Conservation (phyloP, 495 filamentous ascomycete species). For the Penicillium arizonense region DNA sequence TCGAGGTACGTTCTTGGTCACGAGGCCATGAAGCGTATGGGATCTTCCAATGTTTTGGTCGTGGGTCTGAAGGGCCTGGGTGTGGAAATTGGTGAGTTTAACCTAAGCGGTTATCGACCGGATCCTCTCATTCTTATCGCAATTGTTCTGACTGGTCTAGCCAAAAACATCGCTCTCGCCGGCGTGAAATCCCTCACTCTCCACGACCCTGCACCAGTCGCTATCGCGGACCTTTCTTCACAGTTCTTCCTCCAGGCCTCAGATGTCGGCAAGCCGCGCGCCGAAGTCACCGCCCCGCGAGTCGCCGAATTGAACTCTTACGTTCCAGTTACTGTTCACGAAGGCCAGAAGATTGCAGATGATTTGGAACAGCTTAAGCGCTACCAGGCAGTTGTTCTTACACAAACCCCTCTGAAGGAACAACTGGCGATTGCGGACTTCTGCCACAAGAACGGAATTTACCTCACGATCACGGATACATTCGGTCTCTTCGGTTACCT, state of each 20-base stretch:
- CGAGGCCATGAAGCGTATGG: slow-evolving; percentile 99
- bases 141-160: slow-evolving; percentile 34
- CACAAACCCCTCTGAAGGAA: slow-evolving; percentile 72
- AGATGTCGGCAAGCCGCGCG: slow-evolving; percentile 91
- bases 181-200: slow-evolving; percentile 89
- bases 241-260: slow-evolving; percentile 91
- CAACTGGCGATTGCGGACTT: slow-evolving; percentile 85
- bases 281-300: slow-evolving; percentile 78
- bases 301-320: slow-evolving; percentile 97
- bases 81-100: slow-evolving; percentile 77
- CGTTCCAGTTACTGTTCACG: slow-evolving; percentile 78
- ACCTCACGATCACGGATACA: slow-evolving; percentile 80
- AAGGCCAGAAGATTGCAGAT: slow-evolving; percentile 59
- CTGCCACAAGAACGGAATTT: slow-evolving; percentile 89
- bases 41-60: slow-evolving; percentile 90
- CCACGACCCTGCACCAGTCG: slow-evolving; percentile 76
- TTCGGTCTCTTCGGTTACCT: slow-evolving; percentile 93
- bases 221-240: slow-evolving; percentile 84
- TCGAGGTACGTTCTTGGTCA: slow-evolving; percentile 87
- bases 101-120: background rate
- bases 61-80: slow-evolving; percentile 91
- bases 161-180: slow-evolving; percentile 97
- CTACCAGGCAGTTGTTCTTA: slow-evolving; percentile 91
- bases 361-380: slow-evolving; percentile 76
- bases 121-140: background rate